Evolutionary conservation across 2,329 filamentous ascomycete species (phyloP).

Genomic region (Arthrobotrys pseudoclavata): DNA sequence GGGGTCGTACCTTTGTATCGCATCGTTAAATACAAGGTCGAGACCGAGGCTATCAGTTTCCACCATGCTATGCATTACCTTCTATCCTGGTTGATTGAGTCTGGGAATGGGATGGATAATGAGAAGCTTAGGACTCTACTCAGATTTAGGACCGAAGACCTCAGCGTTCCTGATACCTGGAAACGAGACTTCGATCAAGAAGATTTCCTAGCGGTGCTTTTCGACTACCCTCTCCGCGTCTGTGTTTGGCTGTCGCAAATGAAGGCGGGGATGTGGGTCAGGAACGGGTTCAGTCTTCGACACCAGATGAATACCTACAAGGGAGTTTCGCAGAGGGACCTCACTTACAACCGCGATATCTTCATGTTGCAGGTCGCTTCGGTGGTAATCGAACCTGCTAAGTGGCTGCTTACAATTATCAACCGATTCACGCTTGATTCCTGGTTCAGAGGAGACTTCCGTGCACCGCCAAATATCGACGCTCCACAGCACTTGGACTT

Average conservation of each 20-base stretch:
- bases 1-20: conserved; percentile 69
- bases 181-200: conserved; percentile 77
- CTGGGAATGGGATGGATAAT: conserved; percentile 80
- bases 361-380: conserved; percentile 92
- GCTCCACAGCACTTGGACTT: conserved; percentile 90
- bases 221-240: conserved; percentile 92
- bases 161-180: conserved; percentile 75
- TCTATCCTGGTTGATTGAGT: conserved; percentile 94
- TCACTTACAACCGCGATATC: conserved; percentile 93
- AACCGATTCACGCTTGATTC: conserved; percentile 89
- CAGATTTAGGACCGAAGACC: conserved; percentile 78
- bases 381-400: conserved; percentile 84
- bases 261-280: conserved; percentile 98
- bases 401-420: conserved; percentile 88
- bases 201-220: conserved; percentile 85
- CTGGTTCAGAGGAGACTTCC: conserved; percentile 88
- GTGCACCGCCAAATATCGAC: conserved; percentile 81
- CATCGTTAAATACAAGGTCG: conserved; percentile 88
- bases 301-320: conserved; percentile 96
- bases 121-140: conserved; percentile 78
- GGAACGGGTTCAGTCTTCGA: conserved; percentile 93
- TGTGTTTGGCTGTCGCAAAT: conserved; percentile 98
- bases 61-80: conserved; percentile 97
- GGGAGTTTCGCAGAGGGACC: conserved; percentile 87
- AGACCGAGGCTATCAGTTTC: conserved; percentile 92